These are phyloP conservation scores for Aspergillus versicolor DNA, from an alignment of 2,329 filamentous ascomycete genomes.

Conservation along the genomic window DNA sequence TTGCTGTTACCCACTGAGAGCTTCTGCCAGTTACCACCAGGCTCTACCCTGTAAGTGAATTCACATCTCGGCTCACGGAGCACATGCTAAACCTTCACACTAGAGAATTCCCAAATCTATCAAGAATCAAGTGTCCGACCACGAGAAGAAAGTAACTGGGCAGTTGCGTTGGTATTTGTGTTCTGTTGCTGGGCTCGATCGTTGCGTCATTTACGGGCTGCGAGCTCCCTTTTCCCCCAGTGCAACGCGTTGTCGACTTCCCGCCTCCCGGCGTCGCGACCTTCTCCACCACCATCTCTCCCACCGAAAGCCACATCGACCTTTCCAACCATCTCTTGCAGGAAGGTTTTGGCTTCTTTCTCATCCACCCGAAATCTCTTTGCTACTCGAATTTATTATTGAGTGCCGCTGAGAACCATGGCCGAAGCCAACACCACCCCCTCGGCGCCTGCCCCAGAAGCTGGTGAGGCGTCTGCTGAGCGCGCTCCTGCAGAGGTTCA, in stretches of 20 bases:
- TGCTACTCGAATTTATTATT: constrained; percentile 16
- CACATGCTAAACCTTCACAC: not conserved
- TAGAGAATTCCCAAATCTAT: constrained; percentile 4
- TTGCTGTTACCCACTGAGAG: not conserved
- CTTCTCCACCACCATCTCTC: constrained; percentile 29
- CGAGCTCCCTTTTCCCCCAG: constrained; percentile 18
- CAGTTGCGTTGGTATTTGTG: constrained; percentile 5
- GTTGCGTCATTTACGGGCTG: constrained; percentile 25
- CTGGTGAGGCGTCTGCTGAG: constrained; percentile 30
- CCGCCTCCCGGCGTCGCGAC: constrained; percentile 29
- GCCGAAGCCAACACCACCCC: constrained; percentile 39
- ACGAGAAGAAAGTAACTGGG: not conserved
- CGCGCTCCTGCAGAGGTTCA: constrained; percentile 29
- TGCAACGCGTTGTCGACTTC: constrained; percentile 30
- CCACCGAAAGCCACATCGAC: constrained; percentile 27
- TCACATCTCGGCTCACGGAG: not conserved
- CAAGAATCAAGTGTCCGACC: not conserved
- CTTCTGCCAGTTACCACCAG: not conserved
- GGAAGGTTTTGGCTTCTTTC: constrained; percentile 12
- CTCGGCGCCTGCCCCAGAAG: constrained; percentile 29
- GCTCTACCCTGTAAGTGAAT: constrained; percentile 1
- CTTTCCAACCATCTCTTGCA: constrained; percentile 19
- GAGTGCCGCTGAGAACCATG: constrained; percentile 32
- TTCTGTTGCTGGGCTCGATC: constrained; percentile 16
- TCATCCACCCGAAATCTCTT: constrained; percentile 12